phyloP scores from a whole-genome alignment of 345 rosid species.

The Zanthoxylum bungeanum region DNA sequence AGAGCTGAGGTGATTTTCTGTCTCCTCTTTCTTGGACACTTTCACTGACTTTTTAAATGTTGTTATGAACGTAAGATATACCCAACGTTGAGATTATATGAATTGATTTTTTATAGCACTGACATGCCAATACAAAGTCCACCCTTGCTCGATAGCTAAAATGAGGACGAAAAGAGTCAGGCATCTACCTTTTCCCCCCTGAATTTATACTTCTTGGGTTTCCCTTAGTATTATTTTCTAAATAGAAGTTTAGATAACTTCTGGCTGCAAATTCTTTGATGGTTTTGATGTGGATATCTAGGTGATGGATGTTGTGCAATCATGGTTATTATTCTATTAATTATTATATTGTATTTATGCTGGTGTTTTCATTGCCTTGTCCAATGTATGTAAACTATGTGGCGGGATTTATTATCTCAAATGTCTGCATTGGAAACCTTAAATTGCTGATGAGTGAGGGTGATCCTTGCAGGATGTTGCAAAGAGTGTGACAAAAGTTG shows the following conservation, averaged over 20 bases:
- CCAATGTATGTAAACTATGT: neutral
- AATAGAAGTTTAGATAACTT: neutral
- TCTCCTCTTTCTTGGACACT: neutral
- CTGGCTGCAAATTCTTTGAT: slow-evolving; percentile 1
- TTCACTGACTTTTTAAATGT: neutral
- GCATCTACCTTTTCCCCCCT: neutral
- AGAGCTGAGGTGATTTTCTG: slow-evolving; percentile 73
- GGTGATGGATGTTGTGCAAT: neutral
- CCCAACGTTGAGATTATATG: neutral
- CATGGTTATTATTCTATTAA: neutral
- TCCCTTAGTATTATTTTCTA: neutral
- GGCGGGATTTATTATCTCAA: neutral
- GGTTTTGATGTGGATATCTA: neutral
- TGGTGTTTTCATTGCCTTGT: neutral
- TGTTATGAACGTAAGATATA: neutral
- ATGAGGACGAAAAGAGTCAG: neutral
- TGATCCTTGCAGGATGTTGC: slow-evolving; percentile 70
- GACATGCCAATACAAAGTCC: neutral
- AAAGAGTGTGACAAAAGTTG: slow-evolving; percentile 83
- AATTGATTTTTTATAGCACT: neutral
- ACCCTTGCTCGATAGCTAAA: neutral
- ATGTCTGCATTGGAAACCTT: neutral
- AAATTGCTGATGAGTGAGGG: neutral
- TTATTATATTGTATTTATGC: neutral
- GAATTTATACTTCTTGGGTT: neutral